Evolutionary conservation across 805 yeast genomes (phyloP).

Genomic region (Candida namnaoensis): DNA sequence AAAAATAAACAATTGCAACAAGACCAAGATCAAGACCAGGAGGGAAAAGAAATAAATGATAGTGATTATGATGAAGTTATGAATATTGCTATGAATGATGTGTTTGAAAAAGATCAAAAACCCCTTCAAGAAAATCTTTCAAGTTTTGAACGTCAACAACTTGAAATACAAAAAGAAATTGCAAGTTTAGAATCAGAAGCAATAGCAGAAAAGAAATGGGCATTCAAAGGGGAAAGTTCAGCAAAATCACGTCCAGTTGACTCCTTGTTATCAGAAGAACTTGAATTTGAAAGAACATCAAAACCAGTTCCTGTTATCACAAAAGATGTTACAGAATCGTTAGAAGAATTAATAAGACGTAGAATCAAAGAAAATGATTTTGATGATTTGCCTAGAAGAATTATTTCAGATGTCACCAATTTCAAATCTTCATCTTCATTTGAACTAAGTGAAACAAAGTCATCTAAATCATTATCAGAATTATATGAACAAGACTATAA

Average conservation of each 20-base stretch:
- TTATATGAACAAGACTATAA: slow-evolving; percentile 81
- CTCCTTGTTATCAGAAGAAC: slow-evolving; percentile 69
- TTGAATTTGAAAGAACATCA: slow-evolving; percentile 88
- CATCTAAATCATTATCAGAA: slow-evolving; percentile 84
- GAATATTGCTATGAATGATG: slow-evolving; percentile 52
- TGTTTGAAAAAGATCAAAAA: slow-evolving; percentile 34
- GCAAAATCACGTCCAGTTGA: slow-evolving; percentile 78
- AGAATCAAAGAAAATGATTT: slow-evolving; percentile 70
- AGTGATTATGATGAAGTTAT: slow-evolving; percentile 56
- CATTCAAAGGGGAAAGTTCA: slow-evolving; percentile 86
- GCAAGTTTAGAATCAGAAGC: slow-evolving; percentile 75
- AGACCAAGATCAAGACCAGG: slow-evolving; percentile 16
- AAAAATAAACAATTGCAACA: slow-evolving; percentile 6
- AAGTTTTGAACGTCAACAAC: slow-evolving; percentile 77
- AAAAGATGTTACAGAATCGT: slow-evolving; percentile 71
- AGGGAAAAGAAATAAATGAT: slow-evolving; percentile 42
- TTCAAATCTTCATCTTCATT: slow-evolving; percentile 44
- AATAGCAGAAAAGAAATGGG: slow-evolving; percentile 88
- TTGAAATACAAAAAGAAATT: slow-evolving; percentile 68
- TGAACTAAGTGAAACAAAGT: slow-evolving; percentile 77
- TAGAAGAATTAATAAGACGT: slow-evolving; percentile 83
- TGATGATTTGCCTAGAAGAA: slow-evolving; percentile 76
- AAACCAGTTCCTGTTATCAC: slow-evolving; percentile 96
- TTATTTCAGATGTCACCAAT: slow-evolving; percentile 56
- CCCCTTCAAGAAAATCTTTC: slow-evolving; percentile 38